Conservation (phyloP, 805 yeast species). For the Candida ovalis region DNA sequence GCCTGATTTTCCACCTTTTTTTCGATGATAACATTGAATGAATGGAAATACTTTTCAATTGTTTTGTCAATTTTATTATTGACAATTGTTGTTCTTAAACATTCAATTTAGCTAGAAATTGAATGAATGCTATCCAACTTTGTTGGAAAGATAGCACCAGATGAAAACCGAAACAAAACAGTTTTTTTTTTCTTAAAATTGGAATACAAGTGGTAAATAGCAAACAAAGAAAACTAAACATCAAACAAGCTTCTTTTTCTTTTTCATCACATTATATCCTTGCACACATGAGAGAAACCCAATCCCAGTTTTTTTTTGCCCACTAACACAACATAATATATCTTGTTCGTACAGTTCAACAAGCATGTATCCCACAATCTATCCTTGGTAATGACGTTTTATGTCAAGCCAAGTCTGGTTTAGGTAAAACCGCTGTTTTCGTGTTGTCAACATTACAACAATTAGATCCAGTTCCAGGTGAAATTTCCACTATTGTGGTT, state of each 20-base stretch:
- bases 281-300: background rate
- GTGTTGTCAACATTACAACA: constrained; percentile 95
- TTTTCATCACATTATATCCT: background rate
- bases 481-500: constrained; percentile 87
- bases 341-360: constrained; percentile 63
- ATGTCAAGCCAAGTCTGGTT: constrained; percentile 99
- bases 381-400: constrained; percentile 96
- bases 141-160: no score
- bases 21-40: no score
- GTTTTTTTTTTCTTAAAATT: no score
- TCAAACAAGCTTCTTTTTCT: background rate
- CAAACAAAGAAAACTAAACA: background rate
- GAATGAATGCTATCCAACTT: no score
- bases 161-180: no score
- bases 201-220: no score
- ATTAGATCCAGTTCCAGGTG: constrained; percentile 96
- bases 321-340: constrained; percentile 2
- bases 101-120: no score
- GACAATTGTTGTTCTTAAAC: no score
- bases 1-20: no score
- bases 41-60: no score
- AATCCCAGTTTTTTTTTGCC: background rate
- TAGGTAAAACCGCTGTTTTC: constrained; percentile 98
- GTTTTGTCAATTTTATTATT: no score
- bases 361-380: constrained; percentile 96